Conservation (phyloP, 2,329 filamentous ascomycete species). For the Tolypocladium amazonense region DNA sequence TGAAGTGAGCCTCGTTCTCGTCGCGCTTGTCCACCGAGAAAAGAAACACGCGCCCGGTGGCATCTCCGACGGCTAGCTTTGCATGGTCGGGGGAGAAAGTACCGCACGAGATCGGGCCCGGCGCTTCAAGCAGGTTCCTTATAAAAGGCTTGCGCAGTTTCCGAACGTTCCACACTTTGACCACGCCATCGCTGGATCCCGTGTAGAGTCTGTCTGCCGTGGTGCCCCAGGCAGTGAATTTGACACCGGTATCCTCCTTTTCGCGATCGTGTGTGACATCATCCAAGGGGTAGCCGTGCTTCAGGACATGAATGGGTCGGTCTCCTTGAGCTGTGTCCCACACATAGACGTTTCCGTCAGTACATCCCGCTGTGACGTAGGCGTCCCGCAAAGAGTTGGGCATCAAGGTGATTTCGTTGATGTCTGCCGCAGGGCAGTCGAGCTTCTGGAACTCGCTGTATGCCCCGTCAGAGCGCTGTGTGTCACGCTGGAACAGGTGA, state of each 20-base stretch:
- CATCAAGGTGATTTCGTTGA: conserved; percentile 51
- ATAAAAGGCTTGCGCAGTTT: conserved; percentile 32
- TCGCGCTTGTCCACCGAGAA: conserved; percentile 38
- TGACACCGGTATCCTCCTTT: conserved; percentile 49
- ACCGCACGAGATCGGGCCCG: conserved; percentile 46
- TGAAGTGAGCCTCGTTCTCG: conserved; percentile 20
- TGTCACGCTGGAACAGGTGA: conserved; percentile 35
- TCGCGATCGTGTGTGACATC: conserved; percentile 35
- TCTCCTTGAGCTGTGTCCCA: conserved; percentile 52
- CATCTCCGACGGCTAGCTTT: conserved; percentile 48
- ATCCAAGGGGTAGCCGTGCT: conserved; percentile 36
- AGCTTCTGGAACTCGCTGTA: conserved; percentile 39
- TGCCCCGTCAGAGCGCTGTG: conserved; percentile 12
- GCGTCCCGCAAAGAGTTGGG: conserved; percentile 39
- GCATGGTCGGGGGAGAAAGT: conserved; percentile 46
- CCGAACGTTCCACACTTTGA: conserved; percentile 54
- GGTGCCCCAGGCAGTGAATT: conserved; percentile 52
- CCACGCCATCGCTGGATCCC: conserved; percentile 50
- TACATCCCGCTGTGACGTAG: conserved; percentile 51
- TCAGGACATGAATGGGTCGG: conserved; percentile 41
- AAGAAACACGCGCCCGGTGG: conserved; percentile 48
- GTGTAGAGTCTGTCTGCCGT: conserved; percentile 50
- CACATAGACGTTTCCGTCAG: conserved; percentile 50
- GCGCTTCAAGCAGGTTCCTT: conserved; percentile 40
- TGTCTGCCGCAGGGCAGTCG: conserved; percentile 48